Evolutionary conservation across 179 eudicot species (phyloP).

Genomic region (Carnegiea gigantea): DNA sequence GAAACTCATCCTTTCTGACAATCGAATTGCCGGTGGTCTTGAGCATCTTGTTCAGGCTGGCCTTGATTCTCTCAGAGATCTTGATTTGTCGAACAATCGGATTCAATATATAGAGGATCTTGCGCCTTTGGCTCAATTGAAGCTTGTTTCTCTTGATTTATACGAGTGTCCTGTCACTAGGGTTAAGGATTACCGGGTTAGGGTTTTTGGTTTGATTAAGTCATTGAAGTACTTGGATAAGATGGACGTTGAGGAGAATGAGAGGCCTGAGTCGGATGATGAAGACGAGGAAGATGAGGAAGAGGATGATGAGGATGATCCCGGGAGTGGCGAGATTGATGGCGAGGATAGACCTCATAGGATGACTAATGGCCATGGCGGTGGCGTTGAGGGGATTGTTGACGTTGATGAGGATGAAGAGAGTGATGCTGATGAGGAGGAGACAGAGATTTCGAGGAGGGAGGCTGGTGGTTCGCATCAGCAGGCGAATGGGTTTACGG

Average conservation of each 20-base stretch:
- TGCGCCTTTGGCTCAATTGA: slow-evolving; percentile 61
- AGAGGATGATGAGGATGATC: slow-evolving; percentile 56
- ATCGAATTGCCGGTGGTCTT: slow-evolving; percentile 74
- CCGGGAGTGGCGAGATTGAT: slow-evolving; percentile 70
- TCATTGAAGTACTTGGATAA: slow-evolving; percentile 89
- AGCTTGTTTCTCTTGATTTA: slow-evolving; percentile 75
- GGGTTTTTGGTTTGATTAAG: slow-evolving; percentile 80
- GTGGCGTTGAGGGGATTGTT: slow-evolving; percentile 27
- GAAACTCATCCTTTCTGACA: slow-evolving; percentile 68
- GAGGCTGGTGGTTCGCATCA: slow-evolving; percentile 24
- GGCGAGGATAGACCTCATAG: slow-evolving; percentile 17
- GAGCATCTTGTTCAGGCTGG: slow-evolving; percentile 71
- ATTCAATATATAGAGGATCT: slow-evolving; percentile 66
- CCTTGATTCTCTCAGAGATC: slow-evolving; percentile 57
- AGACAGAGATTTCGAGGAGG: slow-evolving; percentile 21
- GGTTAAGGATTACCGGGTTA: slow-evolving; percentile 73
- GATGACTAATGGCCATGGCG: slow-evolving; percentile 28
- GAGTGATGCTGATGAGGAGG: slow-evolving; percentile 40
- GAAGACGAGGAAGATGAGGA: slow-evolving; percentile 66
- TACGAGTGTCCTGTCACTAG: slow-evolving; percentile 96
- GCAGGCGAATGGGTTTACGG: slow-evolving; percentile 25
- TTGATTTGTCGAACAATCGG: slow-evolving; percentile 85
- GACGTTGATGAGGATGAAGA: slow-evolving; percentile 39
- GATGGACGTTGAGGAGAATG: slow-evolving; percentile 80
- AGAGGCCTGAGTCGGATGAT: slow-evolving; percentile 77